Conservation (phyloP, 116 monocot genomes). For the Posidonia oceanica region DNA sequence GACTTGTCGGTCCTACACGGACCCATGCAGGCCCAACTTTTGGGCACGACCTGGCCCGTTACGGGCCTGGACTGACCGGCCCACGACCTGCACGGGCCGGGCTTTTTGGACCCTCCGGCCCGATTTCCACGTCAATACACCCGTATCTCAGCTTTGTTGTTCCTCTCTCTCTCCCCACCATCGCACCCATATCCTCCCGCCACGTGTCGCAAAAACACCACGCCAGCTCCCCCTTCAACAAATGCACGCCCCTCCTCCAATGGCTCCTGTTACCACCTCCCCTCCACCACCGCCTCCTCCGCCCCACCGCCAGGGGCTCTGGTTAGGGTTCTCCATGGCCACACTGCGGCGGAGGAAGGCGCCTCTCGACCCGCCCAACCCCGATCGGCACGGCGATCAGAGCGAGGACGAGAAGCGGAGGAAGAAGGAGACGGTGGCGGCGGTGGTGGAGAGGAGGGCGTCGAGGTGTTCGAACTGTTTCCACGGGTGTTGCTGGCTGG, state of each 20-base stretch:
- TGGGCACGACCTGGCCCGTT: too few species aligned
- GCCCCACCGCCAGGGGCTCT: background rate
- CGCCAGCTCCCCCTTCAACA: too few species aligned
- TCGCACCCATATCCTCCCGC: too few species aligned
- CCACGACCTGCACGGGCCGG: too few species aligned
- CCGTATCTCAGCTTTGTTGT: too few species aligned
- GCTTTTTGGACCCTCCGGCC: too few species aligned
- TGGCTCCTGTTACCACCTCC: background rate
- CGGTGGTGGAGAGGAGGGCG: background rate
- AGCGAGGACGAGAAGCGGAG: background rate
- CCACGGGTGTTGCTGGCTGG: conserved; percentile 77
- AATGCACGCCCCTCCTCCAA: background rate
- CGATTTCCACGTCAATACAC: too few species aligned
- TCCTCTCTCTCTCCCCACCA: too few species aligned
- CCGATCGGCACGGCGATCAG: background rate
- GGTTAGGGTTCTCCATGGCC: background rate
- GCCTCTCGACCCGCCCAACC: background rate
- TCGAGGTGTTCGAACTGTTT: conserved; percentile 49
- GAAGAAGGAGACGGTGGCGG: background rate
- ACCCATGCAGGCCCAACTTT: too few species aligned
- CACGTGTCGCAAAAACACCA: too few species aligned
- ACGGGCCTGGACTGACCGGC: too few species aligned
- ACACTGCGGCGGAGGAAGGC: conserved; percentile 1
- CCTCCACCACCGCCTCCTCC: background rate
- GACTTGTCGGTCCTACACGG: too few species aligned